A percentile compares a stretch with the other conserved stretches of the same genome.
phyloP scores from a whole-genome alignment of 768 basidiomycete genomes.

The Mycena galericulata region DNA sequence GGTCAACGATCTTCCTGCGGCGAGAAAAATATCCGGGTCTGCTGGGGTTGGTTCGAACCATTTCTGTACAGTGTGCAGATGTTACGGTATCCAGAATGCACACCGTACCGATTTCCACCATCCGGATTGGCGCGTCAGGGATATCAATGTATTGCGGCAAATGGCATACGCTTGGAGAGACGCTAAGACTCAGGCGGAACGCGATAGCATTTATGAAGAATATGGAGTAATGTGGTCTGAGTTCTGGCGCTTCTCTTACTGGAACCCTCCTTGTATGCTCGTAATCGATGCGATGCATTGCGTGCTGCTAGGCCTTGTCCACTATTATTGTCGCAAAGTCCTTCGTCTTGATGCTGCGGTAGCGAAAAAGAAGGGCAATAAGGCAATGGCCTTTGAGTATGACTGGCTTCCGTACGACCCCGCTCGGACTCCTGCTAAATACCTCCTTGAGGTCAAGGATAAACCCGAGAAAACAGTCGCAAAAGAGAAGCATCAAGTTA shows the following conservation, averaged over 20 bases:
- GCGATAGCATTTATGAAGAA: conserved; percentile 26
- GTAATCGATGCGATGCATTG: conserved; percentile 49
- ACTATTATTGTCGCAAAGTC: conserved; percentile 31
- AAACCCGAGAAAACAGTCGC: neutral
- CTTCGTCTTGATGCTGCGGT: conserved; percentile 27
- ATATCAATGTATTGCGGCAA: conserved; percentile 18
- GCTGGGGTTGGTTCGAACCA: conserved; percentile 31
- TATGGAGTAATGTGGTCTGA: conserved; percentile 41
- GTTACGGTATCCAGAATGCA: conserved; percentile 20
- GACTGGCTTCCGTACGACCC: conserved; percentile 3
- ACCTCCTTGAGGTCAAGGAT: neutral
- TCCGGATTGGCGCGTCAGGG: conserved; percentile 18
- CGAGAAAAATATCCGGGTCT: conserved; percentile 36
- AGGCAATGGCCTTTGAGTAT: neutral
- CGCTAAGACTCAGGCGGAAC: conserved; percentile 24
- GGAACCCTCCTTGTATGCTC: conserved; percentile 37
- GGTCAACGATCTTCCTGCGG: conserved; percentile 44
- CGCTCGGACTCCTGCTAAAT: neutral
- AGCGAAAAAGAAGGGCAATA: neutral
- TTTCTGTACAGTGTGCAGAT: conserved; percentile 43
- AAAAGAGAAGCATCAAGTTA: neutral
- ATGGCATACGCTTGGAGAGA: conserved; percentile 29
- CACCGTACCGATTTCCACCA: conserved; percentile 26
- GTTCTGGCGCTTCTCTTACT: conserved; percentile 43
- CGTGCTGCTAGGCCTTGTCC: conserved; percentile 37